Base-by-base conservation (phyloP, 1,139 yeast species). In the Yamadazyma epiphylla region DNA sequence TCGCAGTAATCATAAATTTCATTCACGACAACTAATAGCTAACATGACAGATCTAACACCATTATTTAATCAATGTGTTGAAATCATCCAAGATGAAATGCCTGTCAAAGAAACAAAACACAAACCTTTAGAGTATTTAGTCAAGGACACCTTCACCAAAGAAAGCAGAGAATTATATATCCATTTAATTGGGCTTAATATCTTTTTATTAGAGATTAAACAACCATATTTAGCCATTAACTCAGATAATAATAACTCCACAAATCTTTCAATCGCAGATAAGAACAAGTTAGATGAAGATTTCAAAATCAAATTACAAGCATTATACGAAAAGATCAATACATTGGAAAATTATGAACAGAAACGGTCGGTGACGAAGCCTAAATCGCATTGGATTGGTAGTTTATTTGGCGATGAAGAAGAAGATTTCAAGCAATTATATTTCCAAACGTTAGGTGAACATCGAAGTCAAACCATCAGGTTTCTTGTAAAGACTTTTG, bases 11-110 rank as follows among this genome's bases (percentile, higher is more conserved):
- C n/a, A n/a, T n/a, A n/a, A n/a, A n/a, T n/a, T n/a, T n/a, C n/a
- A n/a, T n/a, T n/a, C n/a, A n/a, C n/a, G n/a, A n/a, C n/a, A n/a
- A n/a, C n/a, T n/a, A n/a, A n/a, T n/a, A n/a, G n/a, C n/a, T n/a
- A n/a, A n/a, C 29, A 76, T 76, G 83, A 51, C 74, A 1, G 77
- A 77, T 41, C 48, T 72, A 20, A 77, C 83, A 1, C 73, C 71
- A 2, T 47, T 66, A 13, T 78, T 78, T 47, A 49, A 53, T 22
- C 71, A 68, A 38, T 70, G 77, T 39, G 74, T 74, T 5, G 43
- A 50, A 4, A 66, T 75, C 19, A 64, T 72, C 3, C 59, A 55
- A 27, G 43, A 48, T 5, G 69, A 62, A 33, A 38, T 60, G 14
- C 43, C 41, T 1, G 32, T 35, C 8, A 30, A 41, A 2, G 22